Conservation (phyloP, 1,139 yeast species). For the Hyphopichia wangnamkhiaoensis region DNA sequence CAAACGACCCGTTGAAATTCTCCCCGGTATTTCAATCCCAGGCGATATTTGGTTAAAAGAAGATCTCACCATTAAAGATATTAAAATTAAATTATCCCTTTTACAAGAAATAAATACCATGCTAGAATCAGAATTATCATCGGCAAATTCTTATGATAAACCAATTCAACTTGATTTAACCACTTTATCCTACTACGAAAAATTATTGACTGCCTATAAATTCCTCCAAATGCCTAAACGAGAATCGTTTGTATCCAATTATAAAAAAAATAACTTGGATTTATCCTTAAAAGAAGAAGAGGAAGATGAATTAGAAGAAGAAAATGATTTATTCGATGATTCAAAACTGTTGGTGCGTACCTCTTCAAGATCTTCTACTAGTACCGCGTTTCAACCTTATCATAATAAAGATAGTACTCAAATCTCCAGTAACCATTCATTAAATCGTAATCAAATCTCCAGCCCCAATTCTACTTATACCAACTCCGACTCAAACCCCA, state of each 20-base stretch:
- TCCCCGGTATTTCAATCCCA: conserved; percentile 39
- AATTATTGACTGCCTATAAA: conserved; percentile 37
- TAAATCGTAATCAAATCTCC: background rate
- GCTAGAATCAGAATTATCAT: conserved; percentile 26
- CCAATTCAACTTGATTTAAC: conserved; percentile 26
- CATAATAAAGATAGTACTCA: no score
- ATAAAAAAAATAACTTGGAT: conserved; percentile 2
- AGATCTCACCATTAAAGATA: conserved; percentile 32
- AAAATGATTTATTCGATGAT: conserved; percentile 1
- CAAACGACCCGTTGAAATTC: conserved; percentile 20
- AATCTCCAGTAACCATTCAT: no score
- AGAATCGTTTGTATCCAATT: conserved; percentile 2
- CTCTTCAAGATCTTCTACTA: conserved; percentile 1
- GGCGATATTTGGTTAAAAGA: conserved; percentile 42
- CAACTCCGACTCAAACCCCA: background rate
- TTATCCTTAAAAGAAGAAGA: conserved; percentile 20
- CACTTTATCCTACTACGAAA: conserved; percentile 36
- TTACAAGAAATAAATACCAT: conserved; percentile 37
- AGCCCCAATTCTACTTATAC: background rate
- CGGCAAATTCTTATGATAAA: conserved; percentile 4
- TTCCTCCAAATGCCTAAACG: conserved; percentile 29
- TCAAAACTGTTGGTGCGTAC: conserved; percentile 1
- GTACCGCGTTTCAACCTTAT: background rate
- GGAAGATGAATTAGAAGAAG: conserved; percentile 14
- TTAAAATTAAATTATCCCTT: conserved; percentile 35